A percentile compares a stretch with the other conserved stretches of the same genome.
These are phyloP conservation scores for Cutaneotrichosporon arboriforme DNA, from an alignment of 1,284 basidiomycete species.

Conservation along the genomic window DNA sequence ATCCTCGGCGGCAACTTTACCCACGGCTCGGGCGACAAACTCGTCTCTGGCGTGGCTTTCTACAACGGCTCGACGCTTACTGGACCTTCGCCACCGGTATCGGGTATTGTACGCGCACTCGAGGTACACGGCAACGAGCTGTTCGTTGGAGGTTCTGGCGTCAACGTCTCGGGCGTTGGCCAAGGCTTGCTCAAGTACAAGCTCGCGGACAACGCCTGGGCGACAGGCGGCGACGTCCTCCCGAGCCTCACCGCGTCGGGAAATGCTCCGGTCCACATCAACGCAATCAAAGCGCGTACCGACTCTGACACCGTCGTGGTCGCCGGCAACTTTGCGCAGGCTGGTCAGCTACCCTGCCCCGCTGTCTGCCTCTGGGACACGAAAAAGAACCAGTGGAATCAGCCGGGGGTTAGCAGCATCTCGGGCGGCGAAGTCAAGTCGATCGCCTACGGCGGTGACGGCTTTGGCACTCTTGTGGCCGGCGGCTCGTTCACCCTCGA, in stretches of 20 bases:
- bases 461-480: constrained; percentile 57
- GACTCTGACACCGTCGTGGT: constrained; percentile 67
- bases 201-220: constrained; percentile 59
- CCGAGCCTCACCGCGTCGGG: constrained; percentile 46
- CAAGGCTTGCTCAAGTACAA: constrained; percentile 68
- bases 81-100: constrained; percentile 53
- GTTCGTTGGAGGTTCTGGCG: constrained; percentile 67
- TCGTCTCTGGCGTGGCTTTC: constrained; percentile 60
- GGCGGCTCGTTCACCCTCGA: constrained; percentile 67
- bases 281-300: constrained; percentile 64
- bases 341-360: constrained; percentile 68
- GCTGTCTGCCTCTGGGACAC: constrained; percentile 76
- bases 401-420: constrained; percentile 68
- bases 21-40: constrained; percentile 32
- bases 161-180: constrained; percentile 47
- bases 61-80: constrained; percentile 61
- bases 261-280: constrained; percentile 65
- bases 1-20: constrained; percentile 90
- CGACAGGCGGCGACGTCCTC: constrained; percentile 42
- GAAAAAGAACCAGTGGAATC: constrained; percentile 65
- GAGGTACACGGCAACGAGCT: constrained; percentile 60
- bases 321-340: constrained; percentile 75
- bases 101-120: constrained; percentile 67
- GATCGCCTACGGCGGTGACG: constrained; percentile 56
- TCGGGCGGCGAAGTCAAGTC: constrained; percentile 68